Base-by-base conservation (phyloP, 371 early-diverging fungal species). In the Lichtheimia ornata region DNA sequence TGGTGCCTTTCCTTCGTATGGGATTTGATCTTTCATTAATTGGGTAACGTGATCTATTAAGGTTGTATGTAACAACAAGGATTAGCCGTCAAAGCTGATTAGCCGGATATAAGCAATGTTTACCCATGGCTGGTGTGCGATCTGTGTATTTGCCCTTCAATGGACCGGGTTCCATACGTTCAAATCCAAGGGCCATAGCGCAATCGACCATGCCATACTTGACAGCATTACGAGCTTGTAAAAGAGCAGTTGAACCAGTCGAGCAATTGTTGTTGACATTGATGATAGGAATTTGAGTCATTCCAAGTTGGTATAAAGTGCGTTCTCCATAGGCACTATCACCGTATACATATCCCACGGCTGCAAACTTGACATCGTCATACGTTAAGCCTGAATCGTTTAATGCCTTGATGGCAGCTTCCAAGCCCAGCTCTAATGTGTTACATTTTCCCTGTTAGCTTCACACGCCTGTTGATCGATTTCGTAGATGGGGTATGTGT, bases 231-330 rank as follows among this genome's bases (percentile, higher is more conserved):
- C 88, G 84, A 11, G 91, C 92, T 63, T 86, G 74, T 64, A 72
- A 88, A 51, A 91, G 74, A n/a, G 93, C 91, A 17, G 91, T 84
- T 1, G 89, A 88, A 11, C 93, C 91, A 30, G 91, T 90, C 5
- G 89, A 84, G 70, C 93, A 90, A 74, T 91, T 90, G 84, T 91
- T 92, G 73, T 91, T 91, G 64, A 89, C 90, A 62, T 92, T 92
- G 63, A 72, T 70, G 35, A 74, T 66, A 13, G 77, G 84, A 56
- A 88, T 87, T 66, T 84, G 84, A 18, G 86, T 85, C 87, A 84
- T 84, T 15, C 87, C 88, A 17, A 88, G 73, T 61, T 85, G 88
- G 63, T 88, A 88, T 27, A 91, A 64, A 2, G 85, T 85, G 47
- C 93, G 83, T 76, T 92, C 91, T 17, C 91, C 93, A 35, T 81